These are phyloP conservation scores for Aureobasidium melanogenum DNA, from an alignment of 2,329 filamentous ascomycete species.

Conservation along the genomic window DNA sequence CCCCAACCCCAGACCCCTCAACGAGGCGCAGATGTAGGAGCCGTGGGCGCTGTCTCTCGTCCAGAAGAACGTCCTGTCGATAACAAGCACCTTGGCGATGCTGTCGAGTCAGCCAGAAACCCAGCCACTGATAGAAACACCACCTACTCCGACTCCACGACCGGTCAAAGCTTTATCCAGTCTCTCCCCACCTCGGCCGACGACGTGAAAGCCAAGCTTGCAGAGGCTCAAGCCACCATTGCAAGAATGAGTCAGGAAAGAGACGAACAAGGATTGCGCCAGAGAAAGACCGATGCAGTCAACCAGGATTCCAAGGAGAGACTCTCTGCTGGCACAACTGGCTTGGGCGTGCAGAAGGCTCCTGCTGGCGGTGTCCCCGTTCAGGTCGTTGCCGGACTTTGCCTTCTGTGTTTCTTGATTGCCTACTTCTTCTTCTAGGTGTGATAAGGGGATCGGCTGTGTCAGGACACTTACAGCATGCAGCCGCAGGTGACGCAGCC, in stretches of 20 bases:
- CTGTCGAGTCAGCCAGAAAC: constrained; percentile 32
- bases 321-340: constrained; percentile 42
- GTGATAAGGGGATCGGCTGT: not conserved
- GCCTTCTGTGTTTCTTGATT: constrained; percentile 82
- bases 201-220: constrained; percentile 64
- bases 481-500: not conserved
- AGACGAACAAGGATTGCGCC: constrained; percentile 62
- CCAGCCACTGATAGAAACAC: constrained; percentile 22
- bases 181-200: constrained; percentile 42
- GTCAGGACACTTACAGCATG: not conserved
- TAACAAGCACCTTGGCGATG: constrained; percentile 33
- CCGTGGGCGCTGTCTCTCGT: constrained; percentile 30
- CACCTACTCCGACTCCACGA: constrained; percentile 26
- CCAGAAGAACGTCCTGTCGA: constrained; percentile 30
- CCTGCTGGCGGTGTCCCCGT: constrained; percentile 70
- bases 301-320: constrained; percentile 43
- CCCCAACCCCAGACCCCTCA: constrained; percentile 42
- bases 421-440: constrained; percentile 91
- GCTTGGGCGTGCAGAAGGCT: constrained; percentile 45
- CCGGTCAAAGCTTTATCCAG: constrained; percentile 39
- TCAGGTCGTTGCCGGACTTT: constrained; percentile 73
- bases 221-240: constrained; percentile 66
- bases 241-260: constrained; percentile 55
- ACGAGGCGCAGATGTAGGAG: constrained; percentile 20
- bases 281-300: constrained; percentile 58